Evolutionary conservation across 345 rosid species (phyloP).

Genomic region (Gossypium raimondii): DNA sequence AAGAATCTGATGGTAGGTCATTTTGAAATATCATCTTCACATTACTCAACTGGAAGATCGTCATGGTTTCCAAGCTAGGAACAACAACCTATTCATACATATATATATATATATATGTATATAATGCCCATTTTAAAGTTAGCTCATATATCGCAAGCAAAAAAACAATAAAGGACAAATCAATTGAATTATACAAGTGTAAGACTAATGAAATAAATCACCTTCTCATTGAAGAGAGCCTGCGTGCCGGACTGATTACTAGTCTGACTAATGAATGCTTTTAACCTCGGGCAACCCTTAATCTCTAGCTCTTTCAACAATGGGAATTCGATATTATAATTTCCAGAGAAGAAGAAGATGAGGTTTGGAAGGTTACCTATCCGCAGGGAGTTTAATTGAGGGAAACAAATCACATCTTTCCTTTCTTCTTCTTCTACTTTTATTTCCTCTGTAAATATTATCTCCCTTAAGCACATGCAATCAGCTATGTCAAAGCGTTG

Average conservation of each 20-base stretch:
- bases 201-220: not conserved
- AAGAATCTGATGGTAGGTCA: slow-evolving; percentile 5
- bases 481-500: not conserved
- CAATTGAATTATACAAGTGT: not conserved
- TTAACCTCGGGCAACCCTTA: not conserved
- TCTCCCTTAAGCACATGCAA: not conserved
- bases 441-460: not conserved
- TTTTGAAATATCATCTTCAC: slow-evolving; percentile 18
- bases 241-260: not conserved
- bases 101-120: too few relatives aligned
- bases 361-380: too few relatives aligned
- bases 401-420: too few relatives aligned
- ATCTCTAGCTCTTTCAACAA: not conserved
- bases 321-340: too few relatives aligned
- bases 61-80: slow-evolving; percentile 18
- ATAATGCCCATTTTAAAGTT: too few relatives aligned
- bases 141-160: not conserved
- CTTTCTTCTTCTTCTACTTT: not conserved
- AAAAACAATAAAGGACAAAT: too few relatives aligned
- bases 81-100: slow-evolving; percentile 1
- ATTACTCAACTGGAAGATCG: not conserved
- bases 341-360: too few relatives aligned
- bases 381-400: not conserved
- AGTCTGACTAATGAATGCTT: not conserved
- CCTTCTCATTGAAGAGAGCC: not conserved